Base-by-base conservation (phyloP, 257 asterid species). In the Nicotiana tabacum region DNA sequence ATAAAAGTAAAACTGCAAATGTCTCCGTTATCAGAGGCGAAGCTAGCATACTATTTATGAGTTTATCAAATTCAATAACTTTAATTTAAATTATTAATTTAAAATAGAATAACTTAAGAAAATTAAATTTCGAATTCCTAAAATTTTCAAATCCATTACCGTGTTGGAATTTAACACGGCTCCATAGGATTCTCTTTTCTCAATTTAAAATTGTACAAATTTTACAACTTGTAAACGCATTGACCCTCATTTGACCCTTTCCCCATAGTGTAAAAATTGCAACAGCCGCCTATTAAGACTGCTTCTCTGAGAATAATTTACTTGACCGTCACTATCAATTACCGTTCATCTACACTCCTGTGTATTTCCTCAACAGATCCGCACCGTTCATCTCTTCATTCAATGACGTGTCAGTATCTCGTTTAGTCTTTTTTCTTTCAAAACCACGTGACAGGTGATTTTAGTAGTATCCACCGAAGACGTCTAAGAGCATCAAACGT, bases 261-360 rank as follows among this genome's bases (percentile, higher is more conserved):
- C 12, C 10, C 29, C 4, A 0, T 27, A 5, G 46, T 60, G 80
- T 8, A 64, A 80, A 57, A 6, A 39, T 51, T 15, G 76, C 15
- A 10, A 1, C 82, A 58, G 88, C 93, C 92, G 83, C 90, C 89
- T 66, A 77, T 77, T 66, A 60, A 46, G 91, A 89, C 80, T 21
- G 33, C 55, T 67, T 55, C 82, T 56, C 64, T 16, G 48, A 72
- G 79, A 12, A 46, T 10, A 6, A 46, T 72, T 33, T 72, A 72
- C 30, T 72, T n/a, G 78, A 46, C 13, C 60, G 15, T 46, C 39
- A 46, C 2, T 24, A 46, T 46, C 56, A 21, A 12, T 46, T 46
- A 15, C 6, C 53, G 2, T 17, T 33, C 37, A 51, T 51, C 58
- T 5, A 11, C 13, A 51, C 16, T 12, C 57, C 5, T 2, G 57